Percentiles rank a stretch among this genome's conserved stretches.
These are phyloP conservation scores for Monosporascus sp. DNA, from an alignment of 2,329 filamentous ascomycete genomes.

Conservation along the genomic window DNA sequence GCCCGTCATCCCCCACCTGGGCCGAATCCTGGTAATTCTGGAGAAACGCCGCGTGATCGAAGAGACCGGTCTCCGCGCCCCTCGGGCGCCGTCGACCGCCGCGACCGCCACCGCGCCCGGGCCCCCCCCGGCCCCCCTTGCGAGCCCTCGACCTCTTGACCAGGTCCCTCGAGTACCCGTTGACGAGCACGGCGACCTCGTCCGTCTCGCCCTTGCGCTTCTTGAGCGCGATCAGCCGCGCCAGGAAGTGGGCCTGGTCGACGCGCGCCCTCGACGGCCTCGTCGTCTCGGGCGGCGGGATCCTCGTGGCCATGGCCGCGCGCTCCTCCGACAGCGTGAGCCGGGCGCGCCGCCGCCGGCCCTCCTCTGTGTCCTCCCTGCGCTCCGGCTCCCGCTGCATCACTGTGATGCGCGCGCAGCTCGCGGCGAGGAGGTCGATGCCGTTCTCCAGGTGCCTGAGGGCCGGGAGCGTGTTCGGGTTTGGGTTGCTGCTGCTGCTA, in stretches of 20 bases:
- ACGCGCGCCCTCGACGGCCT: constrained; percentile 39
- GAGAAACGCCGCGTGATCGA: not conserved
- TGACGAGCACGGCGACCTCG: constrained; percentile 48
- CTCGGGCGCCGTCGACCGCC: not conserved
- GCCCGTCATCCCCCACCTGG: not conserved
- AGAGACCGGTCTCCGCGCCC: not conserved
- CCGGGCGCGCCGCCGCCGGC: constrained; percentile 3
- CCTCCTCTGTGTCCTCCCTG: constrained; percentile 19
- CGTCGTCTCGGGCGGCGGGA: constrained; percentile 42
- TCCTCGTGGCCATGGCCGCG: constrained; percentile 31
- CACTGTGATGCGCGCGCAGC: constrained; percentile 64
- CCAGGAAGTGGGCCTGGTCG: constrained; percentile 47
- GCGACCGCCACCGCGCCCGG: not conserved
- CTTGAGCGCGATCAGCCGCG: constrained; percentile 61
- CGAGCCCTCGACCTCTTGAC: not conserved
- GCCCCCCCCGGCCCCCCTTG: not conserved
- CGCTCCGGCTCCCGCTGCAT: constrained; percentile 55
- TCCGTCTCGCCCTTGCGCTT: constrained; percentile 59
- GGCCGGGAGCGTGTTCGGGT: constrained; percentile 34
- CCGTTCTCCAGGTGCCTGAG: constrained; percentile 48
- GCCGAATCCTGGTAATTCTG: not conserved
- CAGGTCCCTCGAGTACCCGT: constrained; percentile 1
- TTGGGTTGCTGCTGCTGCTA: not conserved
- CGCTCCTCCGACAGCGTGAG: constrained; percentile 8
- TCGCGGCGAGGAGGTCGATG: constrained; percentile 68